Base-by-base conservation (phyloP, 371 early-diverging fungal genomes). In the Mucor mucedo region DNA sequence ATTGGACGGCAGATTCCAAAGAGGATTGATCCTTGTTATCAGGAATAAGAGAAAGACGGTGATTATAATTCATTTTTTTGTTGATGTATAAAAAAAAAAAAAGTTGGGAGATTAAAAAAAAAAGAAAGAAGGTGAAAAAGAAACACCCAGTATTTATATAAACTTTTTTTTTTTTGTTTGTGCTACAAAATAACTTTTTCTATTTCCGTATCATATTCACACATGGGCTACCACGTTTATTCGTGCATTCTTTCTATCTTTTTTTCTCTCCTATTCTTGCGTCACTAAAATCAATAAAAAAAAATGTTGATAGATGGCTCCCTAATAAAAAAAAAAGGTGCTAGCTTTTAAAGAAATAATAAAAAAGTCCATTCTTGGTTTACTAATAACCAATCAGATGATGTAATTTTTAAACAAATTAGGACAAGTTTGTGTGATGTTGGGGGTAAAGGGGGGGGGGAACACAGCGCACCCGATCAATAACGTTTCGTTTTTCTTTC, bases 11-110 rank as follows among this genome's bases (percentile, higher is more conserved):
- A 30, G 50, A 50, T 13, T 50, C 50, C 0, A 68, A 48, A 5
- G 58, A 42, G 35, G 65, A 41, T 28, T 62, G 52, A 44, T 72
- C 71, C 14, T 60, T 53, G 16, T 69, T 41, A 40, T 72, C 72
- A 27, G 67, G 54, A 30, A 69, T 55, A 40, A 69, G 69, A 21
- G 71, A 74, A 32, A 71, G 68, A n/a, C 68, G 71, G 11, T 60
- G 60, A 35, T 55, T 66, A 30, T 60, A 63, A 32, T 48, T 60
- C 59, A 65, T 65, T 5, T 40, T 21, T 48, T 50, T 28, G 29
- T 0, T 28, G 29, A 11, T 30, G n/a, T 58, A 5, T 50, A 30
- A 27, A 11, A 21, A 55, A 11, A 21, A 55, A 30, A 62, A 40
- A 47, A 47, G 27, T 21, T 38, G 57, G 3, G 21, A 2, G 2